These are phyloP conservation scores for Leishmania mexicana DNA, from an alignment of 208 protist species.

Conservation along the genomic window DNA sequence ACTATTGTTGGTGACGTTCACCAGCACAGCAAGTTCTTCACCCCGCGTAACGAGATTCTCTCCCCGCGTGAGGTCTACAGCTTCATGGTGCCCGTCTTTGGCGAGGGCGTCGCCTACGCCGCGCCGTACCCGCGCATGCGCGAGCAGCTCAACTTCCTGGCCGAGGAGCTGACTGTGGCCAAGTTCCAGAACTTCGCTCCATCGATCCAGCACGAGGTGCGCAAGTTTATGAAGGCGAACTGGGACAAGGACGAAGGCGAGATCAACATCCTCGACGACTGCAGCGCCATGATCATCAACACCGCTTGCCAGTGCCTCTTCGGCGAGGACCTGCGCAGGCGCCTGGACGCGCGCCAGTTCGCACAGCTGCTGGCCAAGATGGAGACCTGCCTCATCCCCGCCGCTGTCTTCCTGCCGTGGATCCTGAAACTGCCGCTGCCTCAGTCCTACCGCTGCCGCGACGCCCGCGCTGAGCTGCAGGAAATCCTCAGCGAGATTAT, in stretches of 20 bases:
- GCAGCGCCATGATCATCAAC: constrained; percentile 93
- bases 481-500: constrained; percentile 88
- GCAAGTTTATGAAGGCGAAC: constrained; percentile 75
- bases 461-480: constrained; percentile 85
- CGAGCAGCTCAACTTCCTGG: constrained; percentile 88
- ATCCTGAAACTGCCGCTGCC: constrained; percentile 82
- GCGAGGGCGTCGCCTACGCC: constrained; percentile 85
- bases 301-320: constrained; percentile 93
- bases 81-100: constrained; percentile 89
- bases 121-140: constrained; percentile 83
- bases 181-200: constrained; percentile 90
- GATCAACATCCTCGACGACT: constrained; percentile 87
- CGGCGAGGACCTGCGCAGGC: constrained; percentile 89
- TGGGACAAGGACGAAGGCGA: constrained; percentile 82
- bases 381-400: constrained; percentile 84
- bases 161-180: constrained; percentile 80
- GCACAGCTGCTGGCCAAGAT: constrained; percentile 82
- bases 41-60: constrained; percentile 82
- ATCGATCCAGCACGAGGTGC: constrained; percentile 86
- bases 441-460: constrained; percentile 77
- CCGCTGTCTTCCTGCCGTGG: constrained; percentile 82
- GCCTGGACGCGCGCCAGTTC: constrained; percentile 79
- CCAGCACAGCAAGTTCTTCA: constrained; percentile 84
- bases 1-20: constrained; percentile 77
- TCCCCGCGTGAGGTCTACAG: constrained; percentile 85